Percentiles rank a stretch among this genome's conserved stretches.
phyloP scores from a whole-genome alignment of 345 rosid genomes.

The Eucalyptus lansdowneana region DNA sequence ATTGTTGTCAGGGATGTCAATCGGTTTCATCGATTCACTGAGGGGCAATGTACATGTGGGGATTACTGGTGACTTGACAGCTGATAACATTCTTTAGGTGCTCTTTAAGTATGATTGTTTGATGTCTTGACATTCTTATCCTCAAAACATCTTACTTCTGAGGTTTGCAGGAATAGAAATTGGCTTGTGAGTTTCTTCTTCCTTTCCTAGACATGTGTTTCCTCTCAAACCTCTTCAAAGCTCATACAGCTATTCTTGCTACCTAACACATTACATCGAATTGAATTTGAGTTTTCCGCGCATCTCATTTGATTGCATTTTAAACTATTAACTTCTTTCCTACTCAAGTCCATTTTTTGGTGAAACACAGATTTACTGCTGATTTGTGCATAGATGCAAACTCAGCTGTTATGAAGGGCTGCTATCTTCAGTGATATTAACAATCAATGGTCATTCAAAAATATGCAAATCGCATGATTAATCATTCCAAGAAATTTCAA shows the following conservation, averaged over 20 bases:
- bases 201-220: background rate
- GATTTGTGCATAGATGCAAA: background rate
- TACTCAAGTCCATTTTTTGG: background rate
- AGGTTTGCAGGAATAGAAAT: background rate
- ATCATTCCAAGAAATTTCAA: background rate
- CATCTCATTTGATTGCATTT: background rate
- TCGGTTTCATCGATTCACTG: constrained; percentile 17
- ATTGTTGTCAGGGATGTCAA: constrained; percentile 20
- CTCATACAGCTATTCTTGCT: background rate
- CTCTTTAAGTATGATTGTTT: background rate
- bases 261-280: background rate
- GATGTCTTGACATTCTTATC: background rate
- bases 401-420: background rate
- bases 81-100: background rate
- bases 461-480: background rate
- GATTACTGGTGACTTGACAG: constrained; percentile 10
- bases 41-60: constrained; percentile 21
- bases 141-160: background rate
- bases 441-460: background rate
- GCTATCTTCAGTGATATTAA: background rate
- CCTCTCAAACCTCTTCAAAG: background rate
- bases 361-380: background rate
- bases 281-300: background rate
- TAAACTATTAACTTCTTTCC: background rate
- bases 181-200: background rate